Evolutionary conservation across 2,329 filamentous ascomycete species (phyloP).

Genomic region (Akanthomyces lecanii): DNA sequence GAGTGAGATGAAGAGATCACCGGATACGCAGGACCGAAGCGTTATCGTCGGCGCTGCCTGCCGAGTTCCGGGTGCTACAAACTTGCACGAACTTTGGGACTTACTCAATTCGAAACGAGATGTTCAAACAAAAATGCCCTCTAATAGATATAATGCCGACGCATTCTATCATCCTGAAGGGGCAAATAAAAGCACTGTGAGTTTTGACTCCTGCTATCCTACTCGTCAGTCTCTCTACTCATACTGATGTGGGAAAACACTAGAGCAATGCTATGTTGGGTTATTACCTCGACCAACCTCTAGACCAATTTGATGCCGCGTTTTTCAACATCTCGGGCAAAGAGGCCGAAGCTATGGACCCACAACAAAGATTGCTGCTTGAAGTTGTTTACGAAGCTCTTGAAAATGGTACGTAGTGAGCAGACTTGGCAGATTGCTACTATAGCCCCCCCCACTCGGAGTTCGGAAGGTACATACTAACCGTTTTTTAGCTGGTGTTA

Average conservation of each 20-base stretch:
- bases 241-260: background rate
- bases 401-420: constrained; percentile 5
- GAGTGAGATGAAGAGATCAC: background rate
- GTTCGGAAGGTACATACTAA: background rate
- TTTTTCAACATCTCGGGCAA: constrained; percentile 6
- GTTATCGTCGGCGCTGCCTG: constrained; percentile 32
- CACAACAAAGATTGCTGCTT: constrained; percentile 7
- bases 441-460: background rate
- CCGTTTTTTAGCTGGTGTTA: constrained; percentile 16
- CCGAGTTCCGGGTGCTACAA: constrained; percentile 27
- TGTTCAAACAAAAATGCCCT: constrained; percentile 34
- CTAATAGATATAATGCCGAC: constrained; percentile 3
- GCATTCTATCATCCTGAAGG: constrained; percentile 18
- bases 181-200: constrained; percentile 22
- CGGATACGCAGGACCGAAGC: constrained; percentile 24
- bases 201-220: background rate
- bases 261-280: constrained; percentile 3
- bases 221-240: background rate
- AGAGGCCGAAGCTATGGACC: constrained; percentile 13
- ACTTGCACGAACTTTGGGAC: constrained; percentile 28
- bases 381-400: constrained; percentile 13
- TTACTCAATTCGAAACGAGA: constrained; percentile 29
- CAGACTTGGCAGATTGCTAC: background rate
- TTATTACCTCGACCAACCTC: background rate
- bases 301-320: background rate